phyloP scores from a whole-genome alignment of 2,329 filamentous ascomycete genomes.

The Aspergillus jensenii region DNA sequence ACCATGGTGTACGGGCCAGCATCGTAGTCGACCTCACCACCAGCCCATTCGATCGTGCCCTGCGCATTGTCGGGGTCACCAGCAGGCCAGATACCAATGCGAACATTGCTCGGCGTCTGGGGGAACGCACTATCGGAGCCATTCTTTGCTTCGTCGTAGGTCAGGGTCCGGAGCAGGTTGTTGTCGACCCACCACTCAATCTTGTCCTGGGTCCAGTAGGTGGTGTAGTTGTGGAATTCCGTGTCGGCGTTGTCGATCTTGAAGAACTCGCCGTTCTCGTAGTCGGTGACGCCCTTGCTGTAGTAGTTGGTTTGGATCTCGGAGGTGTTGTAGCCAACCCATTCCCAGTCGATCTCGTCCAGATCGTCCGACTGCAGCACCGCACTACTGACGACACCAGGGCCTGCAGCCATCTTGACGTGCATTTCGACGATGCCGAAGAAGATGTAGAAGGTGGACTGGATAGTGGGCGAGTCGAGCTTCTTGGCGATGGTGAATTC shows the following conservation, averaged over 20 bases:
- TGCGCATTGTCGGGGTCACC: conserved; percentile 45
- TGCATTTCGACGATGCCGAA: conserved; percentile 76
- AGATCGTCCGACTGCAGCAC: conserved; percentile 81
- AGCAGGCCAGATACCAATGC: conserved; percentile 68
- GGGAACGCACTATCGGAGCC: conserved; percentile 62
- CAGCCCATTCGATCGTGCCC: conserved; percentile 66
- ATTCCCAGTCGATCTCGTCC: conserved; percentile 78
- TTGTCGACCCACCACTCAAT: conserved; percentile 68
- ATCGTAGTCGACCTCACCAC: conserved; percentile 65
- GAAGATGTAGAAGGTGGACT: conserved; percentile 81
- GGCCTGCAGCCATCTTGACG: conserved; percentile 72
- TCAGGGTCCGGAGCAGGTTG: conserved; percentile 60
- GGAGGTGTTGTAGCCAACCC: conserved; percentile 40
- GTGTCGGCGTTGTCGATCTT: conserved; percentile 58
- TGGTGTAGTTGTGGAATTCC: conserved; percentile 49
- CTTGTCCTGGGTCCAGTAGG: conserved; percentile 67
- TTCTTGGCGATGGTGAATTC: conserved; percentile 69
- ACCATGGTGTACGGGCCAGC: conserved; percentile 72
- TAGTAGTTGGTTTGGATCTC: conserved; percentile 85
- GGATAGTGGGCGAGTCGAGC: conserved; percentile 75
- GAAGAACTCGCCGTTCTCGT: conserved; percentile 81
- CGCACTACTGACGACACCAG: conserved; percentile 76
- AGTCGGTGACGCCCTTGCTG: conserved; percentile 77
- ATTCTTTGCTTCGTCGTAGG: conserved; percentile 56
- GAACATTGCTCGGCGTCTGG: conserved; percentile 72